phyloP scores from a whole-genome alignment of 108 stramenopile species.

The Epithemia pelagica region DNA sequence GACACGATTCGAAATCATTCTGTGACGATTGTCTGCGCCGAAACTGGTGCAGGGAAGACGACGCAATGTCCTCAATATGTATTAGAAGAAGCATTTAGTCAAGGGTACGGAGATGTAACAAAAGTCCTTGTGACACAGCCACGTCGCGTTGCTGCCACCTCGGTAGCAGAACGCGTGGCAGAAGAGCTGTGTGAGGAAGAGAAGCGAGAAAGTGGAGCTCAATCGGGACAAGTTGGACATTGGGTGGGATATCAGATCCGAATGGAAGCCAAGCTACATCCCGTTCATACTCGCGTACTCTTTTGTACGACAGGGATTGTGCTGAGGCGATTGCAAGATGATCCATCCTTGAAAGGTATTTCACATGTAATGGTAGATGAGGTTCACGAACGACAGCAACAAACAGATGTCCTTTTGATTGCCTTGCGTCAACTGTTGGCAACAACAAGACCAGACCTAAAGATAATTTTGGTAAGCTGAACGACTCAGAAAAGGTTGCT shows the following conservation, averaged over 20 bases:
- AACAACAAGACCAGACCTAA: slow-evolving; percentile 59
- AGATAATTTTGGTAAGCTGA: slow-evolving; percentile 55
- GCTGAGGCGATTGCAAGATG: slow-evolving; percentile 88
- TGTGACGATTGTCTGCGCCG: slow-evolving; percentile 94
- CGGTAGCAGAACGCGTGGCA: slow-evolving; percentile 95
- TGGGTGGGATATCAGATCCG: slow-evolving; percentile 91
- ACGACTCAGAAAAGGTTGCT: no score
- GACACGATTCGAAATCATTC: slow-evolving; percentile 80
- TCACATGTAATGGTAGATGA: slow-evolving; percentile 95
- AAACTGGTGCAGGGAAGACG: slow-evolving; percentile 94
- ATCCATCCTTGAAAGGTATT: slow-evolving; percentile 61
- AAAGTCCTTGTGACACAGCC: slow-evolving; percentile 97
- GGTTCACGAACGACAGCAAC: slow-evolving; percentile 81
- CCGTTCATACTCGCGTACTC: slow-evolving; percentile 65
- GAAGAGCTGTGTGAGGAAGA: slow-evolving; percentile 89
- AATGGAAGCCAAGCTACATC: slow-evolving; percentile 56
- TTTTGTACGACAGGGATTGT: slow-evolving; percentile 96
- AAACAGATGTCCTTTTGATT: slow-evolving; percentile 86
- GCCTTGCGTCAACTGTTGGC: slow-evolving; percentile 62
- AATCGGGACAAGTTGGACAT: slow-evolving; percentile 60
- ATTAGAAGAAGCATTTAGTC: slow-evolving; percentile 58
- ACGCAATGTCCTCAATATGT: slow-evolving; percentile 86
- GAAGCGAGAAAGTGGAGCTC: slow-evolving; percentile 47
- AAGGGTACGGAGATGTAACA: slow-evolving; percentile 19
- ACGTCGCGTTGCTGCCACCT: slow-evolving; percentile 96